Percentiles rank a stretch among this genome's conserved stretches.
Evolutionary conservation across 2,329 filamentous ascomycete species (phyloP).

Genomic region (Aureobasidium sp.): DNA sequence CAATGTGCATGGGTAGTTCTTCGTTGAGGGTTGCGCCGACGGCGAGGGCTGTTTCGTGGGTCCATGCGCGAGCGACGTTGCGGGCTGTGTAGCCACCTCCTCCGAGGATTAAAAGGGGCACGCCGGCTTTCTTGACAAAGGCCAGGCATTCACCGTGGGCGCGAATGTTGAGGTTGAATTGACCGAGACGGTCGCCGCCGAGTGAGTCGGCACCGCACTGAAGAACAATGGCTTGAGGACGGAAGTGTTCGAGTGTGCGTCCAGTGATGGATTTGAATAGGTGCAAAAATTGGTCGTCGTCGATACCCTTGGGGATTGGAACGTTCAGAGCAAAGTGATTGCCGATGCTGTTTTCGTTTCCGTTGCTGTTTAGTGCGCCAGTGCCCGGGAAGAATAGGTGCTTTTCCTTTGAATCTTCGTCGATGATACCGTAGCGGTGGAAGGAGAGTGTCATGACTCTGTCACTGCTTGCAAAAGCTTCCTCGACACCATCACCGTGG

Average conservation of each 20-base stretch:
- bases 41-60: constrained; percentile 88
- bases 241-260: constrained; percentile 70
- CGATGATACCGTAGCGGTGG: constrained; percentile 71
- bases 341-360: constrained; percentile 65
- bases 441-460: constrained; percentile 89
- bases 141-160: constrained; percentile 87
- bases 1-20: constrained; percentile 61
- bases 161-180: constrained; percentile 94
- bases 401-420: constrained; percentile 48
- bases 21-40: constrained; percentile 65
- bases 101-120: constrained; percentile 84
- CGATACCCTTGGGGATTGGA: constrained; percentile 58
- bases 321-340: constrained; percentile 63
- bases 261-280: constrained; percentile 78
- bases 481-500: constrained; percentile 83
- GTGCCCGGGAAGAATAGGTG: constrained; percentile 57
- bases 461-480: constrained; percentile 83
- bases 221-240: constrained; percentile 82
- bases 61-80: constrained; percentile 94
- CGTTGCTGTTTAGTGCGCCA: constrained; percentile 57
- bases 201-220: constrained; percentile 95
- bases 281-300: constrained; percentile 66
- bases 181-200: constrained; percentile 83
- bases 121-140: constrained; percentile 70
- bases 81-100: constrained; percentile 94